Evolutionary conservation across 1,139 yeast species (phyloP).

Genomic region (Magnusiomyces starmeri): DNA sequence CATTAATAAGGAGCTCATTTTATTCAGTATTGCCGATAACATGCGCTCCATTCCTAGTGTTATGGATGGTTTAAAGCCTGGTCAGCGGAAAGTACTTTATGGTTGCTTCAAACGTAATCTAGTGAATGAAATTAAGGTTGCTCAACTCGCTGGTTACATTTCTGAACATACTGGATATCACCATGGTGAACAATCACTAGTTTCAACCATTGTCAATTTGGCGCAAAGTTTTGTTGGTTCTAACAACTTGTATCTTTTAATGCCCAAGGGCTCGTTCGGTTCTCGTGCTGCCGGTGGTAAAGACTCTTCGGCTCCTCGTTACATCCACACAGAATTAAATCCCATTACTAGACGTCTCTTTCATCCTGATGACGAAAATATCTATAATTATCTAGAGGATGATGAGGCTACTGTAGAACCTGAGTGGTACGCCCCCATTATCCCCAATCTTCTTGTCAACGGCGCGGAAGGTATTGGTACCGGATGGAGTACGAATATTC

Average conservation of each 20-base stretch:
- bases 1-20: conserved; percentile 87
- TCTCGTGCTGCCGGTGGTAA: conserved; percentile 97
- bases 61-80: conserved; percentile 94
- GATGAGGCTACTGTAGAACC: conserved; percentile 96
- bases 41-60: conserved; percentile 92
- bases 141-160: conserved; percentile 85
- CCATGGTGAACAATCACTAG: conserved; percentile 86
- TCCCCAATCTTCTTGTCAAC: conserved; percentile 89
- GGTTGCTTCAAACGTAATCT: conserved; percentile 84
- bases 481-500: conserved; percentile 96
- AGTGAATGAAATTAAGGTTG: conserved; percentile 75
- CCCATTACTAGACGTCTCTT: conserved; percentile 70
- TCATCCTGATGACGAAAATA: conserved; percentile 71
- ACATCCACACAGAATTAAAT: conserved; percentile 80
- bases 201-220: conserved; percentile 83
- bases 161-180: conserved; percentile 90
- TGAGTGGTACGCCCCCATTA: conserved; percentile 85
- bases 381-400: conserved; percentile 76
- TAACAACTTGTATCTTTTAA: conserved; percentile 74
- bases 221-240: conserved; percentile 96
- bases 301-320: conserved; percentile 98
- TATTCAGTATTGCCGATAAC: conserved; percentile 95
- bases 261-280: conserved; percentile 96
- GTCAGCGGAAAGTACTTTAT: conserved; percentile 87
- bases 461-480: conserved; percentile 99